These are phyloP conservation scores for Thermoascus crustaceus DNA, from an alignment of 2,329 filamentous ascomycete species.

Conservation along the genomic window DNA sequence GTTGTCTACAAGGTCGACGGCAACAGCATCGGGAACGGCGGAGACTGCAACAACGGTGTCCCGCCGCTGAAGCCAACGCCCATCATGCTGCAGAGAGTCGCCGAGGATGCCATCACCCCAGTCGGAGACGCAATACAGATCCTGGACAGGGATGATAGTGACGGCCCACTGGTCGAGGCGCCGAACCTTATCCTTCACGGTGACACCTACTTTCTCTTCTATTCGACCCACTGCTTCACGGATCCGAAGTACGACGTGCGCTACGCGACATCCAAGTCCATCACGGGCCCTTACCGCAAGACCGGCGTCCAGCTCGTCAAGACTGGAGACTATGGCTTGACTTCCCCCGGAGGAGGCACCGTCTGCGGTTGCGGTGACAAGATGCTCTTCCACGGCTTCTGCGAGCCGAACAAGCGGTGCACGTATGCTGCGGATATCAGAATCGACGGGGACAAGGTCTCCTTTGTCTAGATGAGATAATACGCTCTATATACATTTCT, in stretches of 20 bases:
- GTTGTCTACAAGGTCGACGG: constrained; percentile 61
- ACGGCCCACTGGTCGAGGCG: constrained; percentile 57
- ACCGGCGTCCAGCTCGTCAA: constrained; percentile 25
- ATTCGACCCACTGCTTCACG: constrained; percentile 53
- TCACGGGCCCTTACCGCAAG: constrained; percentile 33
- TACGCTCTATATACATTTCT: neutral
- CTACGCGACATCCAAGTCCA: constrained; percentile 44
- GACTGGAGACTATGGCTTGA: constrained; percentile 22
- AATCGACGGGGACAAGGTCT: constrained; percentile 13
- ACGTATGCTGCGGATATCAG: constrained; percentile 23
- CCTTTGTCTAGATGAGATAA: constrained; percentile 9
- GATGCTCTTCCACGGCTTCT: constrained; percentile 28
- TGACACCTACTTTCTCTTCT: constrained; percentile 53
- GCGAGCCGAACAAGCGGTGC: constrained; percentile 17
- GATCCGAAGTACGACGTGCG: constrained; percentile 50
- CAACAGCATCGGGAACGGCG: constrained; percentile 45
- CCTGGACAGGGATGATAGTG: constrained; percentile 54
- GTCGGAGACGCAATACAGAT: constrained; percentile 49
- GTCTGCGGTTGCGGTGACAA: constrained; percentile 23
- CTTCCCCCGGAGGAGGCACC: constrained; percentile 25
- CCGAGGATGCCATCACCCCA: constrained; percentile 43
- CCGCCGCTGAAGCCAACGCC: constrained; percentile 28
- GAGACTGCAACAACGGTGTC: constrained; percentile 40
- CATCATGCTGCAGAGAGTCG: constrained; percentile 34
- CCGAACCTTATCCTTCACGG: constrained; percentile 43